A percentile compares a stretch with the other conserved stretches of the same genome.
These are phyloP conservation scores for Ulota crispa DNA, from an alignment of 225 moss, liverwort and hornwort species.

Conservation along the genomic window DNA sequence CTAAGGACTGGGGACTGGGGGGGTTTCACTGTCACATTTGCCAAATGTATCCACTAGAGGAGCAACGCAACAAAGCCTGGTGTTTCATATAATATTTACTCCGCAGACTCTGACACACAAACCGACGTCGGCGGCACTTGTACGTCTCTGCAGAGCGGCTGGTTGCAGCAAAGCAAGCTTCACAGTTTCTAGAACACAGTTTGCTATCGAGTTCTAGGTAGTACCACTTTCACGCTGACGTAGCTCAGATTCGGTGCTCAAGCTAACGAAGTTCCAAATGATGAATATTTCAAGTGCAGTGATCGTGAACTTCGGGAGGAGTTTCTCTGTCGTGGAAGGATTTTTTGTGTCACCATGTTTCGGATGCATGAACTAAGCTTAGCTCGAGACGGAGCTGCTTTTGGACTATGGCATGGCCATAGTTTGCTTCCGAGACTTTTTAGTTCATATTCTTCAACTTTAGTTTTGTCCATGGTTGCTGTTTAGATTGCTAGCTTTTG, in stretches of 20 bases:
- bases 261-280: not conserved
- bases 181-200: not conserved
- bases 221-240: not conserved
- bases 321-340: not conserved
- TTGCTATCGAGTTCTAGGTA: not conserved
- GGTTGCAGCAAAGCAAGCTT: not conserved
- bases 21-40: not conserved
- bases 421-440: not conserved
- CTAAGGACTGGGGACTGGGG: no score
- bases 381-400: not conserved
- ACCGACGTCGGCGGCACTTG: constrained; percentile 21
- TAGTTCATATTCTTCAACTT: not conserved
- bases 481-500: not conserved
- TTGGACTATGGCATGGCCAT: not conserved
- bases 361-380: not conserved
- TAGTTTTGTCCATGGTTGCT: not conserved
- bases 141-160: not conserved
- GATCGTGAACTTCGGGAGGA: not conserved
- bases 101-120: not conserved
- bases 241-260: not conserved
- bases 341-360: not conserved
- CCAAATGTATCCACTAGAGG: not conserved
- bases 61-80: not conserved
- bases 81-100: not conserved
- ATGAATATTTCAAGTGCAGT: not conserved